These are phyloP conservation scores for Exophiala alcalophila DNA, from an alignment of 2,329 filamentous ascomycete genomes.

Conservation along the genomic window DNA sequence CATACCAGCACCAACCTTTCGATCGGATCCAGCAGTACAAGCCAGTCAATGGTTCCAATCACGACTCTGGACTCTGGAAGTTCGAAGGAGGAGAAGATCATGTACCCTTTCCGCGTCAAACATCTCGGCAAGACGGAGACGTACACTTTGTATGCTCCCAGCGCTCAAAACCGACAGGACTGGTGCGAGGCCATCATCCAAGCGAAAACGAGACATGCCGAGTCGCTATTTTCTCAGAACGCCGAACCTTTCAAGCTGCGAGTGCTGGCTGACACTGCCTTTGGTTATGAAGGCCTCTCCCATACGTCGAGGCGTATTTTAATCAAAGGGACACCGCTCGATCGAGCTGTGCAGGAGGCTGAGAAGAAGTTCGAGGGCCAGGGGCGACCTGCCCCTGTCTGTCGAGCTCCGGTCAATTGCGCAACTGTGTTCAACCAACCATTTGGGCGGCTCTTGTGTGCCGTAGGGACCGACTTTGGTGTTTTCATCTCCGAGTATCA, in stretches of 20 bases:
- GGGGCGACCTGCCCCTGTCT: slow-evolving; percentile 73
- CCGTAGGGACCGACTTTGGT: slow-evolving; percentile 91
- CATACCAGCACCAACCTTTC: slow-evolving; percentile 69
- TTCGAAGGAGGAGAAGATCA: slow-evolving; percentile 71
- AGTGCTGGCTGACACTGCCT: slow-evolving; percentile 88
- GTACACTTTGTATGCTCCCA: slow-evolving; percentile 84
- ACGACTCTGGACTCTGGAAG: slow-evolving; percentile 48
- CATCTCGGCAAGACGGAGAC: slow-evolving; percentile 84
- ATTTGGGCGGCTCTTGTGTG: slow-evolving; percentile 80
- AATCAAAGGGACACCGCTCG: slow-evolving; percentile 86
- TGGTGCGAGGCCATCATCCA: slow-evolving; percentile 95
- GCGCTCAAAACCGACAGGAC: slow-evolving; percentile 69
- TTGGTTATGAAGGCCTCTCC: slow-evolving; percentile 67
- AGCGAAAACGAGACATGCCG: slow-evolving; percentile 90
- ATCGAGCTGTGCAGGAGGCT: slow-evolving; percentile 84
- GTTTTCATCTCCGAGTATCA: slow-evolving; percentile 85
- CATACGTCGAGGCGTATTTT: slow-evolving; percentile 57
- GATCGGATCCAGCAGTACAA: slow-evolving; percentile 54
- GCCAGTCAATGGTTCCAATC: slow-evolving; percentile 47
- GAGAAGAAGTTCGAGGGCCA: slow-evolving; percentile 66
- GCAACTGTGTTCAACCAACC: slow-evolving; percentile 81
- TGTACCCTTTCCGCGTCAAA: slow-evolving; percentile 94
- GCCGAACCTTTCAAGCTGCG: slow-evolving; percentile 91
- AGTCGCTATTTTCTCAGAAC: slow-evolving; percentile 83
- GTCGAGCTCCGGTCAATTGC: slow-evolving; percentile 84